Base-by-base conservation (phyloP, 805 yeast genomes). In the Clavispora asparagi region DNA sequence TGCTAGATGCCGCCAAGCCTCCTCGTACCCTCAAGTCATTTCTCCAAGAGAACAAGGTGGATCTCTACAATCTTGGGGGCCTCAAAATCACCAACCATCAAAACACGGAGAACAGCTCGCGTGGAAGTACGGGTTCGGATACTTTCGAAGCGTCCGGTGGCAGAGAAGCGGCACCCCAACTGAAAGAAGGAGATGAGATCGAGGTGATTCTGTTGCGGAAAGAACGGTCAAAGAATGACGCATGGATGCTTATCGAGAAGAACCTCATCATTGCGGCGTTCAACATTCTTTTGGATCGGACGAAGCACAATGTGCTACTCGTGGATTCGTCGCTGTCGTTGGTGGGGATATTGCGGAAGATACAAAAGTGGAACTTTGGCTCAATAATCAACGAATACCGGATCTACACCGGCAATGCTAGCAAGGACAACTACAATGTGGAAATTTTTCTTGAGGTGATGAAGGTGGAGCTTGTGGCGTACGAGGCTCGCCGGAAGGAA, bases 331-430 rank as follows among this genome's bases (percentile, higher is more conserved):
- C 91, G 7, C 83, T 85, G 48, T 80, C 94, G 11, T 74, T 91
- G 16, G 79, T 89, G 10, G 97, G 97, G 0, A 71, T 91, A 2
- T 66, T 94, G 30, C 72, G 99, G 43, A 83, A 85, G 60, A 72
- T 91, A 35, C 94, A 88, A 64, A 85, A 85, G 65, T 92, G 97
- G 98, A 84, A 82, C 55, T 85, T 85, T 60, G 81, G 91, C 23
- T 83, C 95, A 16, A 81, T 92, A 6, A 77, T 90, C 19, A 85
- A 84, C 56, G 98, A 92, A 62, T 94, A 89, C 64, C 71, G 96
- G 44, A 73, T 87, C 8, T 87, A 81, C 63, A 62, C 68, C 8
- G 74, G 74, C 1, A 74, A 87, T 17, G 86, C 89, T 28, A 80
- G 79, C 53, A 81, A 85, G 54, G 74, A 85, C 40, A 89, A 83